Conservation (phyloP, 139 green algal genomes). For the Yamagishiella unicocca region DNA sequence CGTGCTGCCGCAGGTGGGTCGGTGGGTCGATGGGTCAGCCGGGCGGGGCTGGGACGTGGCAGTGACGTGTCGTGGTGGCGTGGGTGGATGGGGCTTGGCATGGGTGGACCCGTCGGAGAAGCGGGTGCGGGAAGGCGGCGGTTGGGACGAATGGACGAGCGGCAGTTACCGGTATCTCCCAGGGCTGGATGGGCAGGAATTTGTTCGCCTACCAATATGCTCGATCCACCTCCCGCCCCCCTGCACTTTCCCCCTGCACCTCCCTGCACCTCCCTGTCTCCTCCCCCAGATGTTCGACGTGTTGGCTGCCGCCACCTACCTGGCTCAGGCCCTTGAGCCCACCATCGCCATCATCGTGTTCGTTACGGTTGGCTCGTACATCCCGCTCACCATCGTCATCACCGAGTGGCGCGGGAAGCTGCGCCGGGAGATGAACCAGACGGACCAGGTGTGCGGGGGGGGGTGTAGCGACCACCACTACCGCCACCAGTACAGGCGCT, state of each 20-base stretch:
- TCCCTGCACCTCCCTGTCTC: not conserved
- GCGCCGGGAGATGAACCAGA: constrained; percentile 66
- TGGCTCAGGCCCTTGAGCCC: constrained; percentile 78
- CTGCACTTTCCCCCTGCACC: not conserved
- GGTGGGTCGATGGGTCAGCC: not conserved
- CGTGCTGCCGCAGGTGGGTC: constrained; percentile 74
- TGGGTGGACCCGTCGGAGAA: not conserved
- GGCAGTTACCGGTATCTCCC: not conserved
- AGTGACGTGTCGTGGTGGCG: not conserved
- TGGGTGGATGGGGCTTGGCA: not conserved
- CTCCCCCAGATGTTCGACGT: constrained; percentile 81
- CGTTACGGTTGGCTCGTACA: constrained; percentile 85
- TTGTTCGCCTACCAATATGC: not conserved
- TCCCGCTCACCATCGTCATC: constrained; percentile 89
- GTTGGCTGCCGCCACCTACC: constrained; percentile 77
- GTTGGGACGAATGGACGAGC: too few relatives aligned
- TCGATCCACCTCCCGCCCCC: not conserved
- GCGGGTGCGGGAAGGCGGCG: not conserved
- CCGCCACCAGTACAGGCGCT: not conserved
- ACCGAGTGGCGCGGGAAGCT: constrained; percentile 87
- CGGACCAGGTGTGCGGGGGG: constrained; percentile 45
- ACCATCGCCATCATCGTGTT: constrained; percentile 89
- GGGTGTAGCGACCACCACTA: not conserved
- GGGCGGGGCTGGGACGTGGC: not conserved
- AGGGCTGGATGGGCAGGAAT: not conserved